phyloP scores from a whole-genome alignment of 495 filamentous ascomycete species.

The Penicillium samsonianum region DNA sequence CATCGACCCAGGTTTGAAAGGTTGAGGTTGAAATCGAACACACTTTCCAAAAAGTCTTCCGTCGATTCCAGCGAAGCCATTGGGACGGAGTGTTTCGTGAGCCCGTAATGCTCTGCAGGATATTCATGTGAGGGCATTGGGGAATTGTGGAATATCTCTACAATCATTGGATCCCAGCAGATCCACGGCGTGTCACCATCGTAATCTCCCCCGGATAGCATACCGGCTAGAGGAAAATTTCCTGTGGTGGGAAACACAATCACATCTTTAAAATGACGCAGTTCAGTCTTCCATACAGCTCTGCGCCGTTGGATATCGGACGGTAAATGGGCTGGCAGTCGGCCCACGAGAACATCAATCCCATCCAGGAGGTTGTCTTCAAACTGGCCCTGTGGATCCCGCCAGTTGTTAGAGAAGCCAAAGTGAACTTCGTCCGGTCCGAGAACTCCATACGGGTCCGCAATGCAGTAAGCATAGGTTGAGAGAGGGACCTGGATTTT shows the following conservation, averaged over 20 bases:
- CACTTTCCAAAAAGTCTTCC: conserved; percentile 52
- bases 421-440: conserved; percentile 77
- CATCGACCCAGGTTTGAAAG: conserved; percentile 69
- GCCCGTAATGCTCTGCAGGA: conserved; percentile 54
- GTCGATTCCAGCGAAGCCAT: conserved; percentile 35
- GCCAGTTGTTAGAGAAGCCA: conserved; percentile 66
- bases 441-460: conserved; percentile 73
- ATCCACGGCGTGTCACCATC: conserved; percentile 90
- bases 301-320: conserved; percentile 80
- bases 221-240: conserved; percentile 67
- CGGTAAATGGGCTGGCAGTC: conserved; percentile 74
- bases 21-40: conserved; percentile 67
- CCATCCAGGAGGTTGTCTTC: conserved; percentile 63
- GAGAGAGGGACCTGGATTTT: conserved; percentile 75
- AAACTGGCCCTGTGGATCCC: conserved; percentile 58
- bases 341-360: conserved; percentile 81
- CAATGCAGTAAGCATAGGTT: conserved; percentile 76
- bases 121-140: conserved; percentile 49
- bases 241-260: conserved; percentile 82
- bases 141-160: conserved; percentile 73
- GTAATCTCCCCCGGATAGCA: conserved; percentile 91
- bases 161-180: conserved; percentile 82
- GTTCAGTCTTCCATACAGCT: conserved; percentile 64
- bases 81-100: conserved; percentile 56
- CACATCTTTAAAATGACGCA: conserved; percentile 79